Percentiles rank a stretch among this genome's conserved stretches.
Conservation (phyloP, 2,329 filamentous ascomycete species). For the Pseudonectria foliicola region DNA sequence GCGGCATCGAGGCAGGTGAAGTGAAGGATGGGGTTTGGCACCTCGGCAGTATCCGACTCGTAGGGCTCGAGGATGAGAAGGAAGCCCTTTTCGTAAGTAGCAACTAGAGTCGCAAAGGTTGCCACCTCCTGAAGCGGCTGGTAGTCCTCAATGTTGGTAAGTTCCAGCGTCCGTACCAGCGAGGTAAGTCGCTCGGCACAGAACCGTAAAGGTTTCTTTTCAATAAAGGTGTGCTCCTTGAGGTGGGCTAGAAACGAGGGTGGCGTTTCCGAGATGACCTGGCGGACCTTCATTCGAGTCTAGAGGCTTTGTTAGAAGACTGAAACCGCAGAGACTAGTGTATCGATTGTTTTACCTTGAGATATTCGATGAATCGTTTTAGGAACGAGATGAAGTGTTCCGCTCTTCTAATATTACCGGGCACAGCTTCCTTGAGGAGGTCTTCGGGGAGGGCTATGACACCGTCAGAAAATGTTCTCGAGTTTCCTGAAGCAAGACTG, state of each 20-base stretch:
- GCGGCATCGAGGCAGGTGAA: conserved; percentile 96
- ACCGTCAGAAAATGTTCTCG: conserved; percentile 2
- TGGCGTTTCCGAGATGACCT: conserved; percentile 95
- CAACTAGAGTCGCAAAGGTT: conserved; percentile 90
- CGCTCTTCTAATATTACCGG: conserved; percentile 89
- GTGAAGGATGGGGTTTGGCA: conserved; percentile 94
- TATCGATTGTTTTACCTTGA: conserved; percentile 49
- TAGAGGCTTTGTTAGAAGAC: conserved; percentile 25
- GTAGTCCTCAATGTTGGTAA: conserved; percentile 97
- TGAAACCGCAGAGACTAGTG: not conserved
- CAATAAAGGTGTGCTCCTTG: conserved; percentile 94
- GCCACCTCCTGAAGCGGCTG: conserved; percentile 95
- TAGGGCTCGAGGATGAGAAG: conserved; percentile 94
- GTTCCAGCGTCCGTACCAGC: conserved; percentile 85
- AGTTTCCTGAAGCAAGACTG: conserved; percentile 7
- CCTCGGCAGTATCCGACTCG: conserved; percentile 89
- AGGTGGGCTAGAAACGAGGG: conserved; percentile 88
- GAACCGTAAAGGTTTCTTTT: conserved; percentile 89
- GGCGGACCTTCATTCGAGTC: conserved; percentile 95
- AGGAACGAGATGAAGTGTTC: conserved; percentile 95
- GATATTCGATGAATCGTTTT: conserved; percentile 94
- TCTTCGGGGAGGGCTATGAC: conserved; percentile 73
- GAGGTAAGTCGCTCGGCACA: conserved; percentile 93
- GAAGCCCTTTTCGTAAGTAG: conserved; percentile 96
- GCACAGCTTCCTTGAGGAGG: conserved; percentile 88